phyloP scores from a whole-genome alignment of 2,329 filamentous ascomycete species.

The Cadophora luteo-olivacea region DNA sequence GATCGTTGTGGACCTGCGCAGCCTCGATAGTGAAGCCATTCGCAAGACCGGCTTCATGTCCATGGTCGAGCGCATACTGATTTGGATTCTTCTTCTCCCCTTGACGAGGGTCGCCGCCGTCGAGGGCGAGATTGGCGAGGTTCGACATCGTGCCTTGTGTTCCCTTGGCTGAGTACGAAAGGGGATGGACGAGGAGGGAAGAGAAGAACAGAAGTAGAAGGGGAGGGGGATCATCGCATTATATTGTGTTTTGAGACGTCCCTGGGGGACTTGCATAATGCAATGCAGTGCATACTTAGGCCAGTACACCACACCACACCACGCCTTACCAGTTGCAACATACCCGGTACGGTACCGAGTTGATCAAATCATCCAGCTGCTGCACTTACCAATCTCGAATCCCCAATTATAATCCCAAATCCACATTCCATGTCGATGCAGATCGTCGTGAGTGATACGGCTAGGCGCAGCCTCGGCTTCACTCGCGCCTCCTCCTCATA shows the following conservation, averaged over 20 bases:
- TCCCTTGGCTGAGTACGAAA: background rate
- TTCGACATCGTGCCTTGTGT: constrained; percentile 28
- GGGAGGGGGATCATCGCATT: background rate
- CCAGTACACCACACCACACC: background rate
- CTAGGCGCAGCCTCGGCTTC: background rate
- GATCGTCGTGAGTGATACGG: background rate
- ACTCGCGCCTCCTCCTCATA: background rate
- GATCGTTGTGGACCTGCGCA: constrained; percentile 42
- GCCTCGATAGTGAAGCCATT: constrained; percentile 33
- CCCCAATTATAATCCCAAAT: too few relatives aligned
- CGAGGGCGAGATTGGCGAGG: constrained; percentile 36
- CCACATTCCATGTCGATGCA: background rate
- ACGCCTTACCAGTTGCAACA: background rate
- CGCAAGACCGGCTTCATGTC: constrained; percentile 25
- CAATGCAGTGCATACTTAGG: background rate
- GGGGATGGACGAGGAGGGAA: background rate
- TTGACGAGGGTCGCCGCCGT: constrained; percentile 38
- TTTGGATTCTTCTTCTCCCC: constrained; percentile 30
- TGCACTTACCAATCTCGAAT: too few relatives aligned
- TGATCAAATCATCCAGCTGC: background rate
- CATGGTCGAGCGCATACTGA: constrained; percentile 35
- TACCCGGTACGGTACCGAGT: background rate
- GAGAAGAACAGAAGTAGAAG: background rate
- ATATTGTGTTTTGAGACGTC: background rate
- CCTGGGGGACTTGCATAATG: background rate